Evolutionary conservation across 2,329 filamentous ascomycete species (phyloP).

Genomic region (Triangularia setosa): DNA sequence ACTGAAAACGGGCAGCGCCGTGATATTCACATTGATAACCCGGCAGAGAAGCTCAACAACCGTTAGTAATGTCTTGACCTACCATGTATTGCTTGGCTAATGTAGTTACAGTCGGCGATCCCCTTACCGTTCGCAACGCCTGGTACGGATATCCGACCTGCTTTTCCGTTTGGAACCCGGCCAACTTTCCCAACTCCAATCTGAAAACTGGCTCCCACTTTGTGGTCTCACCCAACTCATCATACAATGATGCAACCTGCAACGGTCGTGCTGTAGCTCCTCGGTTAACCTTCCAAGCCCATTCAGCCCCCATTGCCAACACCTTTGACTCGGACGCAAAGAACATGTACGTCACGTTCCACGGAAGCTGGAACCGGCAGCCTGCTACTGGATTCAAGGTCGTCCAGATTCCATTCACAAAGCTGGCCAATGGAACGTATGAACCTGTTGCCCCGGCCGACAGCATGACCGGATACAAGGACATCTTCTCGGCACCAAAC

Average conservation of each 20-base stretch:
- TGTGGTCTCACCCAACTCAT: constrained; percentile 33
- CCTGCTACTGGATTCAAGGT: constrained; percentile 32
- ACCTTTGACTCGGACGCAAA: constrained; percentile 30
- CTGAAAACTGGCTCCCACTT: constrained; percentile 38
- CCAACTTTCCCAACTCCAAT: constrained; percentile 23
- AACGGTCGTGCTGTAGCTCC: constrained; percentile 34
- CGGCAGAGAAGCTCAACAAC: constrained; percentile 63
- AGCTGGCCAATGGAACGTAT: constrained; percentile 27
- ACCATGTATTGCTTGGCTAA: background rate
- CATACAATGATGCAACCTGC: constrained; percentile 37
- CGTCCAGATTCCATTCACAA: constrained; percentile 30
- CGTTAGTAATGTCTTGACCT: constrained; percentile 30
- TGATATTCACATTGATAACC: constrained; percentile 58
- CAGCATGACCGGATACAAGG: constrained; percentile 30
- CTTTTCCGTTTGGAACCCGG: constrained; percentile 31
- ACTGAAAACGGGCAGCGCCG: constrained; percentile 39
- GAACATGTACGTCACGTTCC: constrained; percentile 34
- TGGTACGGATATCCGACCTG: constrained; percentile 53
- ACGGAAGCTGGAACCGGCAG: constrained; percentile 31
- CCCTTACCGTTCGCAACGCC: constrained; percentile 26
- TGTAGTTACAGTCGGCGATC: constrained; percentile 27
- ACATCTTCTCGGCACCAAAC: constrained; percentile 28
- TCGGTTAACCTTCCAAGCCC: constrained; percentile 34
- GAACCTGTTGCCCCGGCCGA: constrained; percentile 30
- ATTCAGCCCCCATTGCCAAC: constrained; percentile 32